A percentile compares a stretch with the other conserved stretches of the same genome.
Conservation (phyloP, 2,329 filamentous ascomycete genomes). For the Zymoseptoria tritici region DNA sequence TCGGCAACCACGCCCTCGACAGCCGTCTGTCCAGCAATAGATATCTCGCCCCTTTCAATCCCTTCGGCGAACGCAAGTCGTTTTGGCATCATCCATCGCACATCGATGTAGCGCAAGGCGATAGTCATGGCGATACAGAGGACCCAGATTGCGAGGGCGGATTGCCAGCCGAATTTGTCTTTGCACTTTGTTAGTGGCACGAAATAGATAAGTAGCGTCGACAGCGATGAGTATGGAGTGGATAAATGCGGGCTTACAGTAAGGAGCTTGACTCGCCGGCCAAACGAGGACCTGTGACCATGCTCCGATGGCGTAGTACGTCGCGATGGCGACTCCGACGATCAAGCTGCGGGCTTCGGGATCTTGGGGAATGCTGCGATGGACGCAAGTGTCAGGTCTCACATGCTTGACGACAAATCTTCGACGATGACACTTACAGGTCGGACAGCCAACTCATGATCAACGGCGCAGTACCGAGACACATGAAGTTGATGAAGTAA, state of each 20-base stretch:
- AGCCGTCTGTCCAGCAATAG: constrained; percentile 13
- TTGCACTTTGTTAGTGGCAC: neutral
- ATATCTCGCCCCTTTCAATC: constrained; percentile 13
- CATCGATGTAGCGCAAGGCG: constrained; percentile 38
- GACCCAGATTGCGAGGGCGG: constrained; percentile 38
- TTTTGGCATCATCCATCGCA: constrained; percentile 32
- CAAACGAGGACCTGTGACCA: constrained; percentile 48
- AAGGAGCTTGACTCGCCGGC: constrained; percentile 46
- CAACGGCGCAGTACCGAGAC: constrained; percentile 45
- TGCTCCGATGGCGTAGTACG: constrained; percentile 45
- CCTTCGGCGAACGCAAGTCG: constrained; percentile 16
- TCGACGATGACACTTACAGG: constrained; percentile 20
- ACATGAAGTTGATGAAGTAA: constrained; percentile 46
- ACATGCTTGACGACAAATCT: neutral
- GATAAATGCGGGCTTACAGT: constrained; percentile 30
- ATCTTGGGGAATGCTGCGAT: constrained; percentile 37
- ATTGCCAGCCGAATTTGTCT: constrained; percentile 44
- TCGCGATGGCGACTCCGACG: constrained; percentile 44
- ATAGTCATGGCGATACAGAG: constrained; percentile 42
- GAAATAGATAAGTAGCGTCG: neutral
- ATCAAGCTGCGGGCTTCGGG: constrained; percentile 44
- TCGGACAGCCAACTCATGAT: constrained; percentile 49
- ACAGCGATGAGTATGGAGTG: too few relatives aligned
- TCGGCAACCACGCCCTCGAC: constrained; percentile 3
- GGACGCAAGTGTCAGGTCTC: neutral